Base-by-base conservation (phyloP, 371 early-diverging fungal genomes). In the Vairimorpha ceranae region DNA sequence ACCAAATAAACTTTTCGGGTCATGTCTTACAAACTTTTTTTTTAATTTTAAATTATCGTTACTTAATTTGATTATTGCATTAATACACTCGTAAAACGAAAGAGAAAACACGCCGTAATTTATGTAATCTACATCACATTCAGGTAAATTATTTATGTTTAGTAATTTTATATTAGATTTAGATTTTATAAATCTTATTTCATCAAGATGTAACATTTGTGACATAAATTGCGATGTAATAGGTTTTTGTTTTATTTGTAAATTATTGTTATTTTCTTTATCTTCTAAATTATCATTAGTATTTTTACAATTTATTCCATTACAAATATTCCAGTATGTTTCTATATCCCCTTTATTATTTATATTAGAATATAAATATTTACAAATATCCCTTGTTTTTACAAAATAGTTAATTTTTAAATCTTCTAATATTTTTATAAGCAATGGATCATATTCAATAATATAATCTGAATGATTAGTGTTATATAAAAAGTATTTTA, bases 291-390 rank as follows among this genome's bases (percentile, higher is more conserved):
- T n/a, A 48, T 48, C 48, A 4, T 48, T 14, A 12, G 6, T 21
- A 48, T 48, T 48, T 21, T 48, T 48, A 10, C 48, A 12, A 48
- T 10, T 21, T 48, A 48, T 61, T 3, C 10, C 36, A 36, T 81
- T 81, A 58, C 81, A 81, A 12, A 65, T 69, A 27, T 73, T 76
- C 81, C 81, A 81, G 0, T 76, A 54, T 3, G 48, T 30, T 27
- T 67, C 74, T 46, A 81, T 65, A 2, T 67, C 51, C 38, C 61
- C 60, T 21, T 74, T 65, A 41, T 45, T 59, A 30, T 61, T 58
- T 19, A 65, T 45, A 4, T 52, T 67, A 51, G 56, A 48, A 38
- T 76, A 71, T 2, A 77, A 35, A 29, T 72, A 67, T 51, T 76
- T 76, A 65, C 79, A 77, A 17, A 83, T 36, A 38, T 60, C 60